These are phyloP conservation scores for Lagenaria siceraria DNA, from an alignment of 306 rosid genomes.

Conservation along the genomic window DNA sequence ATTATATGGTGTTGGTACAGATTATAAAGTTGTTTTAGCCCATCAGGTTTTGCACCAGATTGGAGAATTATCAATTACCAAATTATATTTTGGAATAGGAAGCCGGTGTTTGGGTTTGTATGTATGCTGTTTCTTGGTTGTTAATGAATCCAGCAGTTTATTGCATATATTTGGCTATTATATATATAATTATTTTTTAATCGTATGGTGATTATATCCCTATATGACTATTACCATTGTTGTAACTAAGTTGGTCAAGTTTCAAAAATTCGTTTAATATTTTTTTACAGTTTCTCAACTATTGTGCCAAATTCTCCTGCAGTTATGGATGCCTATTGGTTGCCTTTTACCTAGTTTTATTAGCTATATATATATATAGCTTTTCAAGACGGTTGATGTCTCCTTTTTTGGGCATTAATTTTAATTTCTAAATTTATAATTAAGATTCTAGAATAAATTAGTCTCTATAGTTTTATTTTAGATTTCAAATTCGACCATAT, in stretches of 20 bases:
- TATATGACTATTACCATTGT: no score
- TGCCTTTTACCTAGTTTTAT: background rate
- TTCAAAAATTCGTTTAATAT: background rate
- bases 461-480: no score
- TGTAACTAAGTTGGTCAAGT: background rate
- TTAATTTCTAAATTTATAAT: no score
- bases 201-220: background rate
- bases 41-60: constrained; percentile 6
- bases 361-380: no score
- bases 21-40: background rate
- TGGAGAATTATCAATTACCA: constrained; percentile 1
- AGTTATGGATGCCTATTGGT: background rate
- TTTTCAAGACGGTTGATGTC: no score
- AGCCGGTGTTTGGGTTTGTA: background rate
- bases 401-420: no score
- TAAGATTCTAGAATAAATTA: no score
- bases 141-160: background rate
- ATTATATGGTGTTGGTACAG: background rate
- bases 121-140: background rate
- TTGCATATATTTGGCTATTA: background rate
- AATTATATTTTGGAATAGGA: background rate
- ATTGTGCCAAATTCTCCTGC: no score
- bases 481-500: no score
- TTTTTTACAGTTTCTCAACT: no score
- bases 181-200: background rate